phyloP scores from a whole-genome alignment of 2,329 filamentous ascomycete species.

The Anthostomella pinea region DNA sequence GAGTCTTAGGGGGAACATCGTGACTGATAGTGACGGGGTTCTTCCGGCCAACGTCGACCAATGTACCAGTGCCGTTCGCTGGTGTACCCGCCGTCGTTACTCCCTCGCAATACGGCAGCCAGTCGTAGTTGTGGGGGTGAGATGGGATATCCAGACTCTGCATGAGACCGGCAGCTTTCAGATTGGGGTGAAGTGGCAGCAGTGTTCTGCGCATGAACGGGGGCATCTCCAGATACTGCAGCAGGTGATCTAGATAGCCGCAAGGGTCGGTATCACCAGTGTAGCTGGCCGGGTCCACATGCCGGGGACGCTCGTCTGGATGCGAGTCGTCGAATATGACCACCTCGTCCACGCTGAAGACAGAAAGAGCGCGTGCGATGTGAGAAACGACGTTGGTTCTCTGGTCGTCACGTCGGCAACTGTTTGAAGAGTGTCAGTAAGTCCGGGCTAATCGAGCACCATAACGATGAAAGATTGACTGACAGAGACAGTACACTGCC shows the following conservation, averaged over 20 bases:
- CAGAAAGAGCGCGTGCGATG: conserved; percentile 75
- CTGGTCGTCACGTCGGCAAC: conserved; percentile 70
- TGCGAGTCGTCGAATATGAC: conserved; percentile 74
- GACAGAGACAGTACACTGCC: conserved; percentile 76
- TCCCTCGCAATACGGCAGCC: conserved; percentile 77
- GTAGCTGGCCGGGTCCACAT: conserved; percentile 51
- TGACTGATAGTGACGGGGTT: conserved; percentile 55
- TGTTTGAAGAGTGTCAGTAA: conserved; percentile 34
- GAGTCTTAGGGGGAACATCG: conserved; percentile 65
- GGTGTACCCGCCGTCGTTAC: conserved; percentile 55
- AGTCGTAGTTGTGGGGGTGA: conserved; percentile 73
- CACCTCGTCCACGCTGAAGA: conserved; percentile 83
- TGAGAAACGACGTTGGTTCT: conserved; percentile 70
- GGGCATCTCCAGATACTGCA: conserved; percentile 81
- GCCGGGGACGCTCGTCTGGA: conserved; percentile 41
- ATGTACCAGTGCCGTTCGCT: conserved; percentile 45
- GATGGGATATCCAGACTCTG: conserved; percentile 83
- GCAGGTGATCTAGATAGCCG: conserved; percentile 75
- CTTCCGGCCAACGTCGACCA: conserved; percentile 57
- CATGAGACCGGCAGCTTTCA: conserved; percentile 68
- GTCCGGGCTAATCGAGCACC: neutral
- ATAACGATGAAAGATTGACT: conserved; percentile 28
- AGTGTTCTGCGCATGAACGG: conserved; percentile 74
- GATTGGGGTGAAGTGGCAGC: conserved; percentile 76
- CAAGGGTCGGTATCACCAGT: conserved; percentile 73